A percentile compares a stretch with the other conserved stretches of the same genome.
These are phyloP conservation scores for Eleusine coracana DNA, from an alignment of 176 grass and related monocot species.

Conservation along the genomic window DNA sequence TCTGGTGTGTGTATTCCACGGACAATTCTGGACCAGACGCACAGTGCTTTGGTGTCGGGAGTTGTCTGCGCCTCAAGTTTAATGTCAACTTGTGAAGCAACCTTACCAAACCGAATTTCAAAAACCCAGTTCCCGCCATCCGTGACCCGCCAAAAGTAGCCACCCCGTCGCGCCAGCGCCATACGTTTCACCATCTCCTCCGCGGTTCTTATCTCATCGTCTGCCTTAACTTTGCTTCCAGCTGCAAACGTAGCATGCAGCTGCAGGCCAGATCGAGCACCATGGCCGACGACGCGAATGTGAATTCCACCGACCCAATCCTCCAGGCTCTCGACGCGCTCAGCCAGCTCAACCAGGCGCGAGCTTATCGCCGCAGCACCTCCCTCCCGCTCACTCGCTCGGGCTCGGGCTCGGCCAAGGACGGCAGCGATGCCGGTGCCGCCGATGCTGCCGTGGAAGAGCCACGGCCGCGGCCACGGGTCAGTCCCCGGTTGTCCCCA, in stretches of 20 bases:
- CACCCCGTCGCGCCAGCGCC: slow-evolving; percentile 36
- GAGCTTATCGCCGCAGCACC: slow-evolving; percentile 59
- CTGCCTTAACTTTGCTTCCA: background rate
- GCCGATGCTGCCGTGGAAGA: slow-evolving; percentile 24
- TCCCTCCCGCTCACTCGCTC: slow-evolving; percentile 60
- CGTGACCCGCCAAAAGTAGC: slow-evolving; percentile 12
- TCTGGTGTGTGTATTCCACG: background rate
- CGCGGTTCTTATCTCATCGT: slow-evolving; percentile 21
- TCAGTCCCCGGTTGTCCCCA: slow-evolving; percentile 53
- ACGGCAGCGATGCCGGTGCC: background rate
- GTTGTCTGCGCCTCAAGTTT: background rate
- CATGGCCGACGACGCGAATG: slow-evolving; percentile 55
- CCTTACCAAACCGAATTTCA: background rate
- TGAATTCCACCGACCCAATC: slow-evolving; percentile 45
- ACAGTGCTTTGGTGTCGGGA: background rate
- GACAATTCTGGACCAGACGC: background rate
- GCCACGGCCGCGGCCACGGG: slow-evolving; percentile 16
- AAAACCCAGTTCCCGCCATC: background rate
- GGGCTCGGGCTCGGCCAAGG: slow-evolving; percentile 10
- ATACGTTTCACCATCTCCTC: slow-evolving; percentile 41
- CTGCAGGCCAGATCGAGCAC: background rate
- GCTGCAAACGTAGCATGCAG: background rate
- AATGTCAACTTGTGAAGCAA: background rate
- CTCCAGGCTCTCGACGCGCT: slow-evolving; percentile 80
- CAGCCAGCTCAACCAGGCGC: slow-evolving; percentile 71